A percentile compares a stretch with the other conserved stretches of the same genome.
phyloP scores from a whole-genome alignment of 2,329 filamentous ascomycete species.

The Apiospora phragmitis region DNA sequence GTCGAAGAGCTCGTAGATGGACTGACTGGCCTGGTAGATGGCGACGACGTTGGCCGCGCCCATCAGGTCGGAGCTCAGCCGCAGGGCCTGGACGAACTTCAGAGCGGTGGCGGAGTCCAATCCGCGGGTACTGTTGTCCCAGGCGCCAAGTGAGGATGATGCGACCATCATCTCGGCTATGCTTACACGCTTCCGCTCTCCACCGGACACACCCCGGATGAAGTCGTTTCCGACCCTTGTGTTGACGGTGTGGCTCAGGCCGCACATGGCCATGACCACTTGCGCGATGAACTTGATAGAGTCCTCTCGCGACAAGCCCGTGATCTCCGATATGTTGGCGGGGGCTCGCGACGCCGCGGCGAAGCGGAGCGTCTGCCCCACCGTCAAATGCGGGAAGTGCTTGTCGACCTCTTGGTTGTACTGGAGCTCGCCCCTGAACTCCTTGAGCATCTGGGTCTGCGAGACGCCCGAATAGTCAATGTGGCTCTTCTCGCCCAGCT shows the following conservation, averaged over 20 bases:
- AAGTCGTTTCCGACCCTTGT: conserved; percentile 77
- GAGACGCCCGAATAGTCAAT: conserved; percentile 66
- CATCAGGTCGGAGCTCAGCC: conserved; percentile 64
- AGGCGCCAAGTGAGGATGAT: conserved; percentile 48
- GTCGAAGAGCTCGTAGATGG: conserved; percentile 73
- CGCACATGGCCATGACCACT: conserved; percentile 71
- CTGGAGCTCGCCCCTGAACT: conserved; percentile 60
- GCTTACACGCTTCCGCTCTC: conserved; percentile 76
- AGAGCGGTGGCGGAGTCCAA: conserved; percentile 73
- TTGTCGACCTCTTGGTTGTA: conserved; percentile 29
- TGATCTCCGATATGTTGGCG: conserved; percentile 52
- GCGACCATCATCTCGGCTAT: conserved; percentile 78
- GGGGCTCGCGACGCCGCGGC: conserved; percentile 70
- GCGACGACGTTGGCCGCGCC: conserved; percentile 64
- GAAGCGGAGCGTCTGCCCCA: conserved; percentile 73
- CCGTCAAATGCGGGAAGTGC: conserved; percentile 71
- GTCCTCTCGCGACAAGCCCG: conserved; percentile 61
- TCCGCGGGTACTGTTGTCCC: conserved; percentile 56
- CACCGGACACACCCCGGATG: conserved; percentile 69
- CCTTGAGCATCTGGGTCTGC: conserved; percentile 52
- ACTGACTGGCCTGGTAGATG: conserved; percentile 71
- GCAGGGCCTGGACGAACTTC: conserved; percentile 69
- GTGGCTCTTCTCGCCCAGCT: conserved; percentile 28
- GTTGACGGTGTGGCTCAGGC: conserved; percentile 69
- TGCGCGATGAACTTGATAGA: conserved; percentile 63